Evolutionary conservation across 2,329 filamentous ascomycete genomes (phyloP).

Genomic region (Trichoderma cornu-damae): DNA sequence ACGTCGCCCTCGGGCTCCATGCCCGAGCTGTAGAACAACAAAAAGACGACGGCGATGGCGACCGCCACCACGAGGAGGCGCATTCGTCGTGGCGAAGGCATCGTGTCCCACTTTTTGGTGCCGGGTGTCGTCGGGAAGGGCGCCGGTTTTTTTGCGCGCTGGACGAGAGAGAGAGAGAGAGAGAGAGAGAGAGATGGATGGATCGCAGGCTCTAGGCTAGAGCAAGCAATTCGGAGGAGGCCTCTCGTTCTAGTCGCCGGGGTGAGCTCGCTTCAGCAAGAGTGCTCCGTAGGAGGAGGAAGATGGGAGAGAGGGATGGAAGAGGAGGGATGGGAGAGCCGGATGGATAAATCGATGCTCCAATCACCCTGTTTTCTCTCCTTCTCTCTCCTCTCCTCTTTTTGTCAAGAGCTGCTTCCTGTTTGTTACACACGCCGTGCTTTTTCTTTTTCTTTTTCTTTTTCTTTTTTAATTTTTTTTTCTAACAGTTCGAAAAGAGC

Average conservation of each 20-base stretch:
- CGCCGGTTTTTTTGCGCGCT: too few relatives aligned
- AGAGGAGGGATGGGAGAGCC: neutral
- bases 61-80: slow-evolving; percentile 61
- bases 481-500: slow-evolving; percentile 2
- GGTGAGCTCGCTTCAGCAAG: neutral
- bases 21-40: slow-evolving; percentile 67
- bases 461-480: too few relatives aligned
- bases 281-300: neutral
- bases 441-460: too few relatives aligned
- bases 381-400: too few relatives aligned
- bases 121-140: too few relatives aligned
- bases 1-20: slow-evolving; percentile 37
- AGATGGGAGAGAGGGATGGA: neutral
- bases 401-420: neutral
- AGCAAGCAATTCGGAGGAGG: neutral
- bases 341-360: neutral
- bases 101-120: slow-evolving; percentile 32
- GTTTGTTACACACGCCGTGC: slow-evolving; percentile 3
- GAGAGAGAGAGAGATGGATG: neutral
- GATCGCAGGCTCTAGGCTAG: neutral
- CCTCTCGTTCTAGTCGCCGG: neutral
- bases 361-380: neutral
- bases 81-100: slow-evolving; percentile 67
- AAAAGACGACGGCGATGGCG: slow-evolving; percentile 58
- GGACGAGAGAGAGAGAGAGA: neutral